These are phyloP conservation scores for Yamadazyma conglobata DNA, from an alignment of 1,139 yeast genomes.

Conservation along the genomic window DNA sequence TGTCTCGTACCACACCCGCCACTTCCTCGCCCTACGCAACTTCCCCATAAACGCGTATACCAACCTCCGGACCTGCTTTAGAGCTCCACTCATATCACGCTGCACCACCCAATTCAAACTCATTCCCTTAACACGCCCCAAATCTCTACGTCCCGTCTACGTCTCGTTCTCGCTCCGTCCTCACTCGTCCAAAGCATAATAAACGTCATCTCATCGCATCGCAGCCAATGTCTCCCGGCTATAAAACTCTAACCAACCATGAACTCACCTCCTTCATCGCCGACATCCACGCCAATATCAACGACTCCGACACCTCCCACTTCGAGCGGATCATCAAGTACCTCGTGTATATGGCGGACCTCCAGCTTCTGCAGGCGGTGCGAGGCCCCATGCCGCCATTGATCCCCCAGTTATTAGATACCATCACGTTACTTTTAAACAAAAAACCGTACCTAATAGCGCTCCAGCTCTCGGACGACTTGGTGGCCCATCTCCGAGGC, in stretches of 20 bases:
- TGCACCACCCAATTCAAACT: too few relatives aligned
- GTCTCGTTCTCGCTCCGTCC: neutral
- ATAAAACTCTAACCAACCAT: conserved; percentile 18
- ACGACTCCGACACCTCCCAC: conserved; percentile 32
- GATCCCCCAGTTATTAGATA: conserved; percentile 19
- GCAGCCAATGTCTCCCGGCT: conserved; percentile 5
- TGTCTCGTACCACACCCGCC: too few relatives aligned
- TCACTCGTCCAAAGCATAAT: neutral
- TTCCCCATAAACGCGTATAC: too few relatives aligned
- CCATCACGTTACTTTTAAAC: conserved; percentile 30
- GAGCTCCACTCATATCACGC: too few relatives aligned
- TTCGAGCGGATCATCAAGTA: conserved; percentile 35
- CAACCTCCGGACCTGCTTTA: too few relatives aligned
- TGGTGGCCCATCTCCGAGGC: neutral
- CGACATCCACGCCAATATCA: conserved; percentile 34
- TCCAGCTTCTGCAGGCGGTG: conserved; percentile 6
- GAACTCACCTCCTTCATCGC: conserved; percentile 33
- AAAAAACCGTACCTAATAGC: conserved; percentile 28
- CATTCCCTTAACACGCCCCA: conserved; percentile 1
- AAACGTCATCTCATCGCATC: conserved; percentile 1
- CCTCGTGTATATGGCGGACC: conserved; percentile 19
- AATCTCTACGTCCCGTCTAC: neutral
- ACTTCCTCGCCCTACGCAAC: too few relatives aligned
- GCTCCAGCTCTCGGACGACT: conserved; percentile 6
- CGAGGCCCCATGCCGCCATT: conserved; percentile 7